Evolutionary conservation across 2,329 filamentous ascomycete genomes (phyloP).

Genomic region (Mollisiaceae sp.): DNA sequence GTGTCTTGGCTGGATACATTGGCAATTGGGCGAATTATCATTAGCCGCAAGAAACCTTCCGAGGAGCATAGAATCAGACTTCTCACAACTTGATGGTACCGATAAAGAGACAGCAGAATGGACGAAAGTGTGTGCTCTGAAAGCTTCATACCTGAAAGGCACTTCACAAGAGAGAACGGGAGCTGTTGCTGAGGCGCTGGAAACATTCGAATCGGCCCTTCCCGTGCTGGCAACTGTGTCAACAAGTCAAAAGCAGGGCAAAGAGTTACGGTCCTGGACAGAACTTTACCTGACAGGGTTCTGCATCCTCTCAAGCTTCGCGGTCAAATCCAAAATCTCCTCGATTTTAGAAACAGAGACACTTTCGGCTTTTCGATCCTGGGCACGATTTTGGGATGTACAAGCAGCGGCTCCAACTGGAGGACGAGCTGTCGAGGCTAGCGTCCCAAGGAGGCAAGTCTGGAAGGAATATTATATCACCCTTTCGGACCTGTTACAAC

Average conservation of each 20-base stretch:
- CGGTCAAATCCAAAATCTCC: conserved; percentile 56
- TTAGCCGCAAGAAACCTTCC: conserved; percentile 67
- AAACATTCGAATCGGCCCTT: conserved; percentile 69
- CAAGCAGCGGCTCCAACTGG: conserved; percentile 52
- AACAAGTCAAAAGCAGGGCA: conserved; percentile 56
- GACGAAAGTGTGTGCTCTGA: conserved; percentile 82
- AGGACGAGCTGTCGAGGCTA: conserved; percentile 62
- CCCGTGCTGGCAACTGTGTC: conserved; percentile 63
- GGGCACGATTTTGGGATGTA: conserved; percentile 71
- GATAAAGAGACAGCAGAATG: conserved; percentile 66
- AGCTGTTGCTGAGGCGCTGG: conserved; percentile 63
- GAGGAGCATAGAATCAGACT: conserved; percentile 61
- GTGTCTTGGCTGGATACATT: conserved; percentile 85
- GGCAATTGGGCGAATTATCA: conserved; percentile 72
- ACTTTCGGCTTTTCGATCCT: conserved; percentile 65
- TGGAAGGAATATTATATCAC: conserved; percentile 88
- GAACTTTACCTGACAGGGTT: conserved; percentile 78
- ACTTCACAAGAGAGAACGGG: conserved; percentile 59
- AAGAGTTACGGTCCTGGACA: conserved; percentile 77
- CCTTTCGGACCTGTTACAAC: conserved; percentile 75
- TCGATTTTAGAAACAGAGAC: conserved; percentile 58
- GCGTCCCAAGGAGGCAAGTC: conserved; percentile 68
- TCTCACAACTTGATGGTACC: conserved; percentile 57
- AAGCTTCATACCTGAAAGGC: conserved; percentile 78
- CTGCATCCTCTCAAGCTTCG: conserved; percentile 70